Evolutionary conservation across 768 basidiomycete genomes (phyloP).

Genomic region (Trametopsis cervina): DNA sequence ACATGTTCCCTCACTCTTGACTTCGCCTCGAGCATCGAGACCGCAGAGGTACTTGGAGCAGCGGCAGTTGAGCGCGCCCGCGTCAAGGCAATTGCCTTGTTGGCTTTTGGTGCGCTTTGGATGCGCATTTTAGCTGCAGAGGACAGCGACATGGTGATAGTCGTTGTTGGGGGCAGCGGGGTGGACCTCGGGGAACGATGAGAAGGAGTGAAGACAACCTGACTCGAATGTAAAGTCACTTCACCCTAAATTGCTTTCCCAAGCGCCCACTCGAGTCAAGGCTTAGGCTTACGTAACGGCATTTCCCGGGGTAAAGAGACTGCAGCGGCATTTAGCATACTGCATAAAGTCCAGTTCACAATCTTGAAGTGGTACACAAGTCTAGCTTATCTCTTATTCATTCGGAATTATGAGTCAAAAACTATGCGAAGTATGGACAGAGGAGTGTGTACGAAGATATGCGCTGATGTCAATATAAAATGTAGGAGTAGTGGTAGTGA

Average conservation of each 20-base stretch:
- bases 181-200: neutral
- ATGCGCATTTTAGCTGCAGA: constrained; percentile 35
- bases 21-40: constrained; percentile 72
- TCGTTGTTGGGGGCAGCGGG: constrained; percentile 6
- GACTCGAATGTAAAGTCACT: constrained; percentile 8
- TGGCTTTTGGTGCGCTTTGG: constrained; percentile 30
- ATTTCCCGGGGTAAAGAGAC: too few species aligned
- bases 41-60: constrained; percentile 21
- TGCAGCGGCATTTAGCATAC: too few species aligned
- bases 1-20: constrained; percentile 74
- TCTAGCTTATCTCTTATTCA: too few species aligned
- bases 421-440: too few species aligned
- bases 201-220: neutral
- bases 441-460: too few species aligned
- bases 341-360: too few species aligned
- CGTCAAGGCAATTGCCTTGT: constrained; percentile 29
- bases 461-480: too few species aligned
- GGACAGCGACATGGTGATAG: constrained; percentile 34
- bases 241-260: neutral
- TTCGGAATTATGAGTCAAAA: too few species aligned
- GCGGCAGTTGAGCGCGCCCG: constrained; percentile 47
- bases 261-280: neutral
- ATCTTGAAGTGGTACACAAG: too few species aligned
- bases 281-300: neutral
- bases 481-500: too few species aligned